Evolutionary conservation across 192 early-diverging fungal species (phyloP).

Genomic region (Coemansia sp.): DNA sequence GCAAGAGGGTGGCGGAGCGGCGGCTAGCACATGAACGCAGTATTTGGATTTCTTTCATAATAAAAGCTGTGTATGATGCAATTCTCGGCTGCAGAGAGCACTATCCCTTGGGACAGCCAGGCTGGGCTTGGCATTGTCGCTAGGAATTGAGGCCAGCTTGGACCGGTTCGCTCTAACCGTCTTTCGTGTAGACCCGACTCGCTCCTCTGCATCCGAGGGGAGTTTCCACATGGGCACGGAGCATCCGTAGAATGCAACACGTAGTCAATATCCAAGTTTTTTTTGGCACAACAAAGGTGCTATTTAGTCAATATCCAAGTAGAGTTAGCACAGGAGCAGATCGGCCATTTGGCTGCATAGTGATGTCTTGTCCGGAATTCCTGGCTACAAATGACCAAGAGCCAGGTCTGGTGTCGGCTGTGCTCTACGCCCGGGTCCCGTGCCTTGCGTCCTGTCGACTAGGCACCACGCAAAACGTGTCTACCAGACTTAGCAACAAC

Average conservation of each 20-base stretch:
- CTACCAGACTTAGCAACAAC: neutral
- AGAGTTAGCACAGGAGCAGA: neutral
- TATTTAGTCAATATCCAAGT: neutral
- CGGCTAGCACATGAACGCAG: neutral
- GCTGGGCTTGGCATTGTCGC: neutral
- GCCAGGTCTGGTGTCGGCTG: neutral
- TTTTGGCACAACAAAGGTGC: too few relatives aligned
- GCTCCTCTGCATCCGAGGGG: neutral
- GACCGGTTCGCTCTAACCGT: neutral
- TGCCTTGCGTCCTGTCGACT: neutral
- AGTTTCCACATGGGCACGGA: neutral
- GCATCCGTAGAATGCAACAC: neutral
- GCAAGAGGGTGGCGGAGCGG: neutral
- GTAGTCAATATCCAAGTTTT: too few relatives aligned
- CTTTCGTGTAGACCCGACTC: neutral
- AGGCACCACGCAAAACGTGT: neutral
- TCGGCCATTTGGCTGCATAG: neutral
- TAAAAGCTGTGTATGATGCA: neutral
- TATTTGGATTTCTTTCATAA: neutral
- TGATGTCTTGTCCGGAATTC: neutral
- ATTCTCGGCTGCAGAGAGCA: too few relatives aligned
- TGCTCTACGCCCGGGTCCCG: neutral
- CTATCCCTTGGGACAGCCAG: neutral
- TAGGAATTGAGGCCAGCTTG: neutral
- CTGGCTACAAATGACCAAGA: neutral